These are phyloP conservation scores for Platismatia glauca DNA, from an alignment of 495 filamentous ascomycete genomes.

Conservation along the genomic window DNA sequence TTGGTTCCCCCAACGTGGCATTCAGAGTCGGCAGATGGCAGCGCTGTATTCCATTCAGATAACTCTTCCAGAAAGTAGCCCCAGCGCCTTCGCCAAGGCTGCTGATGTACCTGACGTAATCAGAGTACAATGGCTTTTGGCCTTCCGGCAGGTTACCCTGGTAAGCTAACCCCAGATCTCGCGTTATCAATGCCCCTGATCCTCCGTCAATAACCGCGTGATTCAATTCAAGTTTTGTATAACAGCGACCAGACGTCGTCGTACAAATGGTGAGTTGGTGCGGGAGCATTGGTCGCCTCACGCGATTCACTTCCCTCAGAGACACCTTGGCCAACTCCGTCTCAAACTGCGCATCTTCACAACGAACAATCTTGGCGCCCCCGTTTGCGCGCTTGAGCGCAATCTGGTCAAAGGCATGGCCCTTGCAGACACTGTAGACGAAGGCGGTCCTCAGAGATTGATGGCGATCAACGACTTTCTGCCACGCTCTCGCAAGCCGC, in stretches of 20 bases:
- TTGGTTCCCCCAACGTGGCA: slow-evolving; percentile 24
- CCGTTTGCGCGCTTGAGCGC: slow-evolving; percentile 41
- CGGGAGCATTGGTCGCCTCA: slow-evolving; percentile 28
- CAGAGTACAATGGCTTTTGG: slow-evolving; percentile 42
- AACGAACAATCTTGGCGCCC: slow-evolving; percentile 25
- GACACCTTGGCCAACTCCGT: slow-evolving; percentile 40
- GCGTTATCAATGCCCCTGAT: slow-evolving; percentile 40
- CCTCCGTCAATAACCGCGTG: slow-evolving; percentile 45
- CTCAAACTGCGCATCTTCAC: slow-evolving; percentile 47
- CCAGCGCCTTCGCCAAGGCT: slow-evolving; percentile 35
- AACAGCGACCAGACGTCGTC: slow-evolving; percentile 33
- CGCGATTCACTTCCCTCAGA: slow-evolving; percentile 29
- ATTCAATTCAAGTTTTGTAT: slow-evolving; percentile 48
- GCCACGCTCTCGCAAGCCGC: slow-evolving; percentile 40
- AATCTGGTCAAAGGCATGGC: slow-evolving; percentile 38
- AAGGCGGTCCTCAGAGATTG: slow-evolving; percentile 46
- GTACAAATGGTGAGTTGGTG: slow-evolving; percentile 45
- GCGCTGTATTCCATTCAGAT: slow-evolving; percentile 27
- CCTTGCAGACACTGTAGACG: slow-evolving; percentile 37
- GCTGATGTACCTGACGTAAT: slow-evolving; percentile 36
- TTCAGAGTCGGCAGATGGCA: slow-evolving; percentile 43
- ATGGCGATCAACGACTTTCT: slow-evolving; percentile 41
- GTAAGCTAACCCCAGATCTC: slow-evolving; percentile 43
- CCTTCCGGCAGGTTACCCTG: slow-evolving; percentile 30
- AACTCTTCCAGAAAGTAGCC: slow-evolving; percentile 31